Evolutionary conservation across 768 basidiomycete species (phyloP).

Genomic region (Mycena albidolilacea): DNA sequence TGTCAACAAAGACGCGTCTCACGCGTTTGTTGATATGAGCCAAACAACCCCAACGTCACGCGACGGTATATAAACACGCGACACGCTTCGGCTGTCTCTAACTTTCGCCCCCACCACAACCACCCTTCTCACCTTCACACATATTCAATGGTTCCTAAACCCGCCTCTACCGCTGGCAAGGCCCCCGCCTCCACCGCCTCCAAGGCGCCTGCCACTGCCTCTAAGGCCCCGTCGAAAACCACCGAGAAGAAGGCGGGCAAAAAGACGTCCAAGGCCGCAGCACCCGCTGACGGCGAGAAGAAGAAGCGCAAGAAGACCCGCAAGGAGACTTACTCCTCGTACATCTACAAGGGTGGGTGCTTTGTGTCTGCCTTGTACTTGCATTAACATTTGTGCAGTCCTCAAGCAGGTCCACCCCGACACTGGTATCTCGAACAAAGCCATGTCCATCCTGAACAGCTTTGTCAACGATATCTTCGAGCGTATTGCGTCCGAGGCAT

Average conservation of each 20-base stretch:
- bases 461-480: slow-evolving; percentile 97
- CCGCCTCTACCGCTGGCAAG: slow-evolving; percentile 86
- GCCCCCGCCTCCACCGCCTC: slow-evolving; percentile 78
- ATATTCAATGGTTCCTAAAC: slow-evolving; percentile 81
- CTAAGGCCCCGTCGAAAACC: slow-evolving; percentile 81
- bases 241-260: slow-evolving; percentile 82
- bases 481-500: slow-evolving; percentile 91
- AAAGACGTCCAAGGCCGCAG: slow-evolving; percentile 75
- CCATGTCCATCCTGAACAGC: slow-evolving; percentile 92
- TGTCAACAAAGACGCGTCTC: slow-evolving; percentile 57
- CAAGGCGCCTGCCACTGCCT: slow-evolving; percentile 80
- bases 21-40: slow-evolving; percentile 46
- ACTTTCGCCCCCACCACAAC: slow-evolving; percentile 56
- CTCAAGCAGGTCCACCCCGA: slow-evolving; percentile 98
- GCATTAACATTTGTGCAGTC: slow-evolving; percentile 60
- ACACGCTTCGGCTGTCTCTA: slow-evolving; percentile 29
- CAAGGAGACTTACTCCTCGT: slow-evolving; percentile 95
- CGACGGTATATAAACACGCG: slow-evolving; percentile 58
- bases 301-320: slow-evolving; percentile 91
- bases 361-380: neutral
- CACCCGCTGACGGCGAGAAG: slow-evolving; percentile 81
- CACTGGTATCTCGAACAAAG: slow-evolving; percentile 98
- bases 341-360: slow-evolving; percentile 92
- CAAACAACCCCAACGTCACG: slow-evolving; percentile 65
- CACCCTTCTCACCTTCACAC: slow-evolving; percentile 32